Conservation (phyloP, 176 grass and related monocot species). For the Oryza rufipogon region DNA sequence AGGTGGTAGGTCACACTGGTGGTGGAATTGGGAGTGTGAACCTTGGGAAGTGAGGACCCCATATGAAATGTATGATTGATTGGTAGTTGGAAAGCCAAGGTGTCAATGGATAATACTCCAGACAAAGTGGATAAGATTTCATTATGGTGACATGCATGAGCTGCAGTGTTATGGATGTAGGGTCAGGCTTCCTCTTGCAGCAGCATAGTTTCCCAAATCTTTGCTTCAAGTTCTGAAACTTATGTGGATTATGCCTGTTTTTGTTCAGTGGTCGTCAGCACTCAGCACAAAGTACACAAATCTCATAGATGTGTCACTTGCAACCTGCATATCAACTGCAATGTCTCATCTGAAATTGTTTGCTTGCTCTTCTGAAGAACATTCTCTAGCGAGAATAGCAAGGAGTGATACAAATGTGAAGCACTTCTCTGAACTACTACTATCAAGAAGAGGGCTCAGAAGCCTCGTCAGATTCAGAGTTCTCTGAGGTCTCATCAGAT, state of each 20-base stretch:
- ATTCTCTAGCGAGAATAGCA: conserved; percentile 19
- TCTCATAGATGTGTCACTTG: conserved; percentile 32
- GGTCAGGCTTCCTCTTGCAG: conserved; percentile 4
- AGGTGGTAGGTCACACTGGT: conserved; percentile 53
- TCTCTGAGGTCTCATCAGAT: conserved; percentile 20
- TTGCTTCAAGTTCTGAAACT: conserved; percentile 20
- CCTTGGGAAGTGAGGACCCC: conserved; percentile 35
- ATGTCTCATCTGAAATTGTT: conserved; percentile 1
- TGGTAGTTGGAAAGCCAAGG: conserved; percentile 48
- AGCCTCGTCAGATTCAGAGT: conserved; percentile 39
- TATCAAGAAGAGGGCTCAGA: conserved; percentile 27
- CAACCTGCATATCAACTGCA: conserved; percentile 24
- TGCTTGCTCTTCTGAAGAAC: conserved; percentile 15
- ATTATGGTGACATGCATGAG: conserved; percentile 14
- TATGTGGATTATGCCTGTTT: background rate
- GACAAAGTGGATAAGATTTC: conserved; percentile 62
- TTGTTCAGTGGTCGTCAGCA: conserved; percentile 2
- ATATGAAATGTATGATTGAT: conserved; percentile 46
- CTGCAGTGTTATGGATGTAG: conserved; percentile 22
- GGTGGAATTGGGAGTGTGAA: conserved; percentile 28
- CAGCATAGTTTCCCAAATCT: conserved; percentile 20
- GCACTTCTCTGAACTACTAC: conserved; percentile 2
- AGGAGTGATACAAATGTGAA: conserved; percentile 1
- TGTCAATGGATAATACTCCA: conserved; percentile 38
- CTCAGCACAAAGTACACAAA: conserved; percentile 15